Base-by-base conservation (phyloP, 2,329 filamentous ascomycete genomes). In the Xylaria sp. region DNA sequence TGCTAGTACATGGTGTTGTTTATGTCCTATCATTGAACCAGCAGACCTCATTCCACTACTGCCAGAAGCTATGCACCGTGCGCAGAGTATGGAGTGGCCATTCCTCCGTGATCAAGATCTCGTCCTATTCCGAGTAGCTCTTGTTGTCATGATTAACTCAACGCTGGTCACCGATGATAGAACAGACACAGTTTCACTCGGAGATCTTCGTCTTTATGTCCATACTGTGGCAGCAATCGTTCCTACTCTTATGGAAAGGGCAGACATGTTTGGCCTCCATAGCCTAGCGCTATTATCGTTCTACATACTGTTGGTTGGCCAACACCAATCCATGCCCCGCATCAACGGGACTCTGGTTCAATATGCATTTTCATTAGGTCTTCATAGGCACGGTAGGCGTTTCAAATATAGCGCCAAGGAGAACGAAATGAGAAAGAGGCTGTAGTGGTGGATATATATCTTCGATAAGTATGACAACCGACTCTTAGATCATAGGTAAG, bases 311-410 rank as follows among this genome's bases (percentile, higher is more conserved):
- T 46, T 46, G 41, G 18, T n/a, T 46, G 41, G 41, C 15, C 41
- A 46, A 46, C 41, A 46, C 13, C 41, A 46, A n/a, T 46, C 15
- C 41, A 46, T 46, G 41, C 41, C 41, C 41, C 18, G 15, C 18
- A 46, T 46, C 2, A 46, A n/a, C 18, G 41, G 41, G 41, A 46
- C 18, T 46, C 7, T 46, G 5, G 41, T 46, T 4, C 41, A 46
- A 46, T 46, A 15, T n/a, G 41, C 41, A n/a, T 46, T 46, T n/a
- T 46, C 41, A 7, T 15, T 46, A 18, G 41, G 41, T 8, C 41
- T 46, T 46, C 41, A 46, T 46, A 46, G 41, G 41, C 41, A 46
- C 41, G 41, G 41, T 46, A 46, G 41, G 41, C 41, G 41, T 46
- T 46, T 46, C 8, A 46, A 46, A 46, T 46, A 46, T n/a, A 46